These are phyloP conservation scores for Rhynchosporium graminicola DNA, from an alignment of 2,329 filamentous ascomycete genomes.

Conservation along the genomic window DNA sequence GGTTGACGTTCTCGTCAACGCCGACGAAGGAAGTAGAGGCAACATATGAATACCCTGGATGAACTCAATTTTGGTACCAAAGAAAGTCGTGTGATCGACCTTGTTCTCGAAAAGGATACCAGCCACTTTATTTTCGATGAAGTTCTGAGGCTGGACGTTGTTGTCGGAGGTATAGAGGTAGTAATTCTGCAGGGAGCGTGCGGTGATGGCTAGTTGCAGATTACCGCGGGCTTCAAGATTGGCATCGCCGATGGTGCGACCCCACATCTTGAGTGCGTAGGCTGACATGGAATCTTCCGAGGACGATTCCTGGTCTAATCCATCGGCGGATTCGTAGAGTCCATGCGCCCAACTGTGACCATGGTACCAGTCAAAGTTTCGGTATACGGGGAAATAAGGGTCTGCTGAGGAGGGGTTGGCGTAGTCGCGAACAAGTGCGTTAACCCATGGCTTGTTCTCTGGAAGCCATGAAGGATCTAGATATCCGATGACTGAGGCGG, in stretches of 20 bases:
- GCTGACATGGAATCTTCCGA: slow-evolving; percentile 87
- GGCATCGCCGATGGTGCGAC: slow-evolving; percentile 69
- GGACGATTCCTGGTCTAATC: slow-evolving; percentile 84
- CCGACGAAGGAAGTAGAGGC: slow-evolving; percentile 48
- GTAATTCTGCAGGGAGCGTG: slow-evolving; percentile 73
- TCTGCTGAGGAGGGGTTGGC: slow-evolving; percentile 75
- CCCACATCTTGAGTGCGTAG: slow-evolving; percentile 92
- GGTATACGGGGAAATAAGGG: slow-evolving; percentile 75
- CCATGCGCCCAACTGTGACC: slow-evolving; percentile 94
- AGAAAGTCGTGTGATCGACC: slow-evolving; percentile 89
- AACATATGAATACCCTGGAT: slow-evolving; percentile 55
- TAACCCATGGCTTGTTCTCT: slow-evolving; percentile 76
- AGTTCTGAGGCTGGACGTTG: slow-evolving; percentile 69
- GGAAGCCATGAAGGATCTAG: slow-evolving; percentile 75
- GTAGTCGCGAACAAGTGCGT: slow-evolving; percentile 78
- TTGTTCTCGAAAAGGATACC: slow-evolving; percentile 91
- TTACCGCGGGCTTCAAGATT: slow-evolving; percentile 78
- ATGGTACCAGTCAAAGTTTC: slow-evolving; percentile 90
- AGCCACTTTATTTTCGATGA: slow-evolving; percentile 74
- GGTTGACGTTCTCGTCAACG: slow-evolving; percentile 62
- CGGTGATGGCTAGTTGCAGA: slow-evolving; percentile 78
- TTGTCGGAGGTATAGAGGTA: slow-evolving; percentile 78
- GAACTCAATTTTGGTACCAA: slow-evolving; percentile 71
- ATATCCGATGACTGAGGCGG: slow-evolving; percentile 79
- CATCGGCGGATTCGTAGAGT: slow-evolving; percentile 68